A percentile compares a stretch with the other conserved stretches of the same genome.
Conservation (phyloP, 176 grass and related monocot species). For the Carex myosuroides region DNA sequence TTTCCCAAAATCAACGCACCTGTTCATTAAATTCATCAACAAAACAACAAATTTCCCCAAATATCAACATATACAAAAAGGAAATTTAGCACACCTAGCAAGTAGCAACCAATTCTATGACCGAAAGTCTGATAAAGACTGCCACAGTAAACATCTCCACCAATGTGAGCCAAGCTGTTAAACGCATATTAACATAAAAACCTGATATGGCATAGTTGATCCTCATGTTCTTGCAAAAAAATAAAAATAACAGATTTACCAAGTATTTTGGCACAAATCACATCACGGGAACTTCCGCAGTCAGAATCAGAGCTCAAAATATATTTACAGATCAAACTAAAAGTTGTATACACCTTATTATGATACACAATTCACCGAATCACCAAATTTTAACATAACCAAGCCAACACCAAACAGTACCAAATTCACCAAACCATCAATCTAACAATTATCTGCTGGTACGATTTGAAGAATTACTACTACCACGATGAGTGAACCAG, state of each 20-base stretch:
- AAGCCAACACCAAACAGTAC: neutral
- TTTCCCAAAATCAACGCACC: neutral
- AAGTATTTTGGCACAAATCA: neutral
- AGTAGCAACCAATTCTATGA: neutral
- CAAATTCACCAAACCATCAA: neutral
- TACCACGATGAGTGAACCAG: neutral
- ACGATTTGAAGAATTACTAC: neutral
- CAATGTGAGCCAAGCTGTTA: neutral
- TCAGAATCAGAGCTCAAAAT: conserved; percentile 2
- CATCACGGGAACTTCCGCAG: neutral
- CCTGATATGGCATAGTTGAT: neutral
- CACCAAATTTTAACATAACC: neutral
- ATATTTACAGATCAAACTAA: neutral
- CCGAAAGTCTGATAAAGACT: neutral
- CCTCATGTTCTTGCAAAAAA: neutral
- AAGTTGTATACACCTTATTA: neutral
- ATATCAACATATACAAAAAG: neutral
- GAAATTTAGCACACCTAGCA: neutral
- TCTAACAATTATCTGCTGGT: neutral
- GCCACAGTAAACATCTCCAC: neutral
- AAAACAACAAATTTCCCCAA: neutral
- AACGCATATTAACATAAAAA: neutral
- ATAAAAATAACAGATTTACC: neutral
- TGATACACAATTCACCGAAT: neutral
- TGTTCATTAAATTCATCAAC: neutral